Percentiles rank a stretch among this genome's conserved stretches.
Evolutionary conservation across 495 filamentous ascomycete genomes (phyloP).

Genomic region (Neurospora sp.): DNA sequence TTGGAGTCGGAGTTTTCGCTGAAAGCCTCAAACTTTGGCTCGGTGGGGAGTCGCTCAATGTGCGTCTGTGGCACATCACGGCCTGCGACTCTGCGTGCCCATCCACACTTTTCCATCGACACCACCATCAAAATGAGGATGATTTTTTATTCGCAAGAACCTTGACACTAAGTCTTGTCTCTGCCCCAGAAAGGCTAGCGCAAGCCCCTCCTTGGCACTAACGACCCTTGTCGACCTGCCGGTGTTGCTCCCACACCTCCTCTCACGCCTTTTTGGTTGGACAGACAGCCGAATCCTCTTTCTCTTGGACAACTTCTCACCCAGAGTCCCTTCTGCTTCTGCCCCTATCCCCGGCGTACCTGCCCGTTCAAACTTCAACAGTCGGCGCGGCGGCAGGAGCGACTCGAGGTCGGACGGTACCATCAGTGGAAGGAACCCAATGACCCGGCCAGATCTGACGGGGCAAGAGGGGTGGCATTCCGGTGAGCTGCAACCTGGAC

Average conservation of each 20-base stretch:
- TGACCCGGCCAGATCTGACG: not conserved
- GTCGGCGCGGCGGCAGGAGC: not conserved
- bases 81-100: not conserved
- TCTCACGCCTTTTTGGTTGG: not conserved
- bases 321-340: not conserved
- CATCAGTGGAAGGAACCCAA: not conserved
- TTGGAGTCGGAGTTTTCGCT: constrained; percentile 5
- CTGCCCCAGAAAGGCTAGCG: constrained; percentile 5
- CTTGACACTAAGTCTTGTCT: not conserved
- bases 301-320: not conserved
- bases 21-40: constrained; percentile 3
- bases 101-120: not conserved
- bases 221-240: constrained; percentile 13
- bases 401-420: not conserved
- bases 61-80: not conserved
- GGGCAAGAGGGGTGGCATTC: not conserved
- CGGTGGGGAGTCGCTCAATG: not conserved
- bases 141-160: constrained; percentile 5
- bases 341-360: not conserved
- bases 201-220: constrained; percentile 6
- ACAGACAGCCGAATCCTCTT: not conserved
- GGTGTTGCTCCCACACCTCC: constrained; percentile 14
- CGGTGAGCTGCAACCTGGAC: not conserved
- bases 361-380: not conserved
- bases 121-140: not conserved